A percentile compares a stretch with the other conserved stretches of the same genome.
These are phyloP conservation scores for Syncephalis fuscata DNA, from an alignment of 371 early-diverging fungal genomes.

Conservation along the genomic window DNA sequence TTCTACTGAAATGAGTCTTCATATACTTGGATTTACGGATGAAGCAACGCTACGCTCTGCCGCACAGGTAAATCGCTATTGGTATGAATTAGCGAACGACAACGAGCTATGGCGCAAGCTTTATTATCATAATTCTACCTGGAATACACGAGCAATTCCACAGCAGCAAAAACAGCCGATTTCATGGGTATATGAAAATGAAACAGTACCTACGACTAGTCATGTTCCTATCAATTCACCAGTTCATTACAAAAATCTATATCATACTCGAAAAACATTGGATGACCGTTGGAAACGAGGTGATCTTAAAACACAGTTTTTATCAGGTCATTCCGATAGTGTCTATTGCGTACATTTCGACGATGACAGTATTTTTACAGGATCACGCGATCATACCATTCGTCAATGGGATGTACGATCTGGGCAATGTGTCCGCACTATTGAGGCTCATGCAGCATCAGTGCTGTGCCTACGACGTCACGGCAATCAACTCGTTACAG, in stretches of 20 bases:
- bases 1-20: conserved; percentile 34
- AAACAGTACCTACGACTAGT: neutral
- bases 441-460: conserved; percentile 73
- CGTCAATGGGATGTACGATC: conserved; percentile 54
- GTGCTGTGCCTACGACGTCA: conserved; percentile 85
- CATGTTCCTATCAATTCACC: neutral
- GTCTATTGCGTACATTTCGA: conserved; percentile 92
- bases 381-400: conserved; percentile 84
- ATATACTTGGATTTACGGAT: conserved; percentile 28
- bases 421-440: conserved; percentile 43
- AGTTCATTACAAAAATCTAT: conserved; percentile 36
- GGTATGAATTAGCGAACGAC: conserved; percentile 29
- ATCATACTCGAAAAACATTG: conserved; percentile 26
- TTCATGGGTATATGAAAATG: too few relatives aligned
- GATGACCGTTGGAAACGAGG: conserved; percentile 28
- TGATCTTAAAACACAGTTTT: conserved; percentile 18
- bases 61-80: conserved; percentile 26
- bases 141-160: neutral
- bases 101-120: conserved; percentile 28
- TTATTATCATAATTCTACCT: conserved; percentile 4
- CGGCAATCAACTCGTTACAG: conserved; percentile 62
- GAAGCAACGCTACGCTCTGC: conserved; percentile 21
- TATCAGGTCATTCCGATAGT: conserved; percentile 72
- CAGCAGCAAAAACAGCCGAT: neutral
- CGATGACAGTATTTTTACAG: conserved; percentile 62